Percentiles rank a stretch among this genome's conserved stretches.
phyloP scores from a whole-genome alignment of 2,329 filamentous ascomycete species.

The Ceratocystis papillata region DNA sequence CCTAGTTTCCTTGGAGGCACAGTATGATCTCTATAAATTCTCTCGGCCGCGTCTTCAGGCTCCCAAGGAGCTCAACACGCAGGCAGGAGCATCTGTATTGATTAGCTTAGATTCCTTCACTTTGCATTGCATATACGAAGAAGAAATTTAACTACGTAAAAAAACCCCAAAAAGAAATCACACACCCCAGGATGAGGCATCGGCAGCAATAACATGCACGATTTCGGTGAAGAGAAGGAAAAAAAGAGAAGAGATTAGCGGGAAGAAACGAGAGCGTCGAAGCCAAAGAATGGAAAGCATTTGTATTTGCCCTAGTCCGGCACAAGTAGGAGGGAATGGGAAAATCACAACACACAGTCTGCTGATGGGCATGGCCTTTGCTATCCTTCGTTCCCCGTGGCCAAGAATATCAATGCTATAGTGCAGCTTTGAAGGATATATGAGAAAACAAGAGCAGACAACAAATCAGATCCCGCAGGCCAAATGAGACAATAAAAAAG shows the following conservation, averaged over 20 bases:
- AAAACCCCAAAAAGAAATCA: neutral
- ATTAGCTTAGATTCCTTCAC: neutral
- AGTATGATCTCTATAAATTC: constrained; percentile 1
- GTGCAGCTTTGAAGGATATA: neutral
- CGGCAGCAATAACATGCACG: neutral
- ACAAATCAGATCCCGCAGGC: too few relatives aligned
- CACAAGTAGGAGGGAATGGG: neutral
- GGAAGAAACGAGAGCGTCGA: neutral
- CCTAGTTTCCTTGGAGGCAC: neutral
- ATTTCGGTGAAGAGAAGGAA: neutral
- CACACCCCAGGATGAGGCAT: neutral
- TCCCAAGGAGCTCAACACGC: neutral
- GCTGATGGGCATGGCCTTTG: neutral
- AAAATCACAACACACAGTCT: neutral
- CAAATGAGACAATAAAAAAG: too few relatives aligned
- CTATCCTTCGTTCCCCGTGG: neutral
- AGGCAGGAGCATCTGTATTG: neutral
- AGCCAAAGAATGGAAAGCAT: neutral
- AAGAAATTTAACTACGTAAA: neutral
- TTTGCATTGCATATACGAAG: constrained; percentile 11
- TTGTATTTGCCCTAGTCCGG: neutral
- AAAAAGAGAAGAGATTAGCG: neutral
- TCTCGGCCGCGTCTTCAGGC: constrained; percentile 2
- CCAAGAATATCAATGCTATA: neutral
- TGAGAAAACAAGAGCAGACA: neutral